A percentile compares a stretch with the other conserved stretches of the same genome.
Conservation (phyloP, 2,329 filamentous ascomycete species). For the Paecilomyces fulvus region DNA sequence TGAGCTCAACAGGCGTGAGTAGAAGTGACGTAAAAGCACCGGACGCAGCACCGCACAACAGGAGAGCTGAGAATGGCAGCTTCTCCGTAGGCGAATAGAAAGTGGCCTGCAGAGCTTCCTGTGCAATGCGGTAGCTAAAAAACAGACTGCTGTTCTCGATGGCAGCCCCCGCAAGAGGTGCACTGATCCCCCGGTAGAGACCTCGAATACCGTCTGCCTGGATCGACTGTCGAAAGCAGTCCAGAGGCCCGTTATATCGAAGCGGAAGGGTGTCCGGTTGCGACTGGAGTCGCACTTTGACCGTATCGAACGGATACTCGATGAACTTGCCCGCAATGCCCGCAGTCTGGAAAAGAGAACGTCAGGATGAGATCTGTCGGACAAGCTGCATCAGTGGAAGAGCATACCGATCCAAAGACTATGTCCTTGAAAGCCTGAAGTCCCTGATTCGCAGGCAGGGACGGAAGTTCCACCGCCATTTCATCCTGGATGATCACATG, state of each 20-base stretch:
- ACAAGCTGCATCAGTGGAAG: slow-evolving; percentile 1
- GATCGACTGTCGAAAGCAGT: slow-evolving; percentile 87
- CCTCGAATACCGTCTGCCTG: slow-evolving; percentile 68
- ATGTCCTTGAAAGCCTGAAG: slow-evolving; percentile 76
- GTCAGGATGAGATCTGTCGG: slow-evolving; percentile 1
- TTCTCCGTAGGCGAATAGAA: slow-evolving; percentile 48
- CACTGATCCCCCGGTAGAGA: slow-evolving; percentile 86
- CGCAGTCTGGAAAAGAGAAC: slow-evolving; percentile 49
- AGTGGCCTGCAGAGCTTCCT: slow-evolving; percentile 56
- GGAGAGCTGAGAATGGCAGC: slow-evolving; percentile 66
- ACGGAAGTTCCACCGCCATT: slow-evolving; percentile 32
- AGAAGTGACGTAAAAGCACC: slow-evolving; percentile 85
- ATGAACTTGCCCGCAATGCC: slow-evolving; percentile 91
- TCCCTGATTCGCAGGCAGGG: slow-evolving; percentile 39
- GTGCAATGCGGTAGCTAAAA: slow-evolving; percentile 69
- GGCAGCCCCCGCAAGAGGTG: slow-evolving; percentile 82
- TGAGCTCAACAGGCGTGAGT: slow-evolving; percentile 88
- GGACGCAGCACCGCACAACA: slow-evolving; percentile 73
- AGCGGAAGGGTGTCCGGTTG: slow-evolving; percentile 77
- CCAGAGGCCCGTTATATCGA: slow-evolving; percentile 75
- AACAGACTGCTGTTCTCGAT: slow-evolving; percentile 89
- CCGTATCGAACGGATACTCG: slow-evolving; percentile 96
- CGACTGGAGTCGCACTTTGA: slow-evolving; percentile 96
- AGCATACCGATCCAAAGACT: slow-evolving; percentile 70
- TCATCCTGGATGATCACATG: slow-evolving; percentile 31